phyloP scores from a whole-genome alignment of 225 moss, liverwort and hornwort genomes.

The Bryoerythrophyllum caledonicum region DNA sequence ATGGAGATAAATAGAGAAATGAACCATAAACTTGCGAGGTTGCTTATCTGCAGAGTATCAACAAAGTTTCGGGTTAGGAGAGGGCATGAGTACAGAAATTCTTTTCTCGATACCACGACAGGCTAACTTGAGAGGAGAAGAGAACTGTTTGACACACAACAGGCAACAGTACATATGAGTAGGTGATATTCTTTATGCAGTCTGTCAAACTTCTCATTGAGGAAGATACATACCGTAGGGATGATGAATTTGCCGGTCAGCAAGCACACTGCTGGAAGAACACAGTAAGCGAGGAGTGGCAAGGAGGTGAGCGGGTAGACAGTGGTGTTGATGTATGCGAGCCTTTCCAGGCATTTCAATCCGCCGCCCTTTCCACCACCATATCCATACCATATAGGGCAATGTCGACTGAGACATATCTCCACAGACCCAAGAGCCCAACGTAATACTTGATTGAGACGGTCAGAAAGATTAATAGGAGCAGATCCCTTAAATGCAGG shows the following conservation, averaged over 20 bases:
- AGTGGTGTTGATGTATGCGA: conserved; percentile 79
- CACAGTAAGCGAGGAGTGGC: conserved; percentile 80
- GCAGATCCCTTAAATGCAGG: conserved; percentile 84
- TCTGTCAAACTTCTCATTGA: not conserved
- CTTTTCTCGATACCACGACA: not conserved
- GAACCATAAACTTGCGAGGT: conserved; percentile 78
- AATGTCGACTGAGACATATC: conserved; percentile 77
- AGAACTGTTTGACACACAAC: not conserved
- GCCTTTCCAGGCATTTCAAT: conserved; percentile 75
- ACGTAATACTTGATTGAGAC: conserved; percentile 79
- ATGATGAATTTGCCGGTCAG: conserved; percentile 83
- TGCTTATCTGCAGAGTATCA: conserved; percentile 68
- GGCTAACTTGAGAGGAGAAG: not conserved
- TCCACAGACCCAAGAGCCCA: conserved; percentile 88
- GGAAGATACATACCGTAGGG: conserved; percentile 51
- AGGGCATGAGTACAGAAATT: not conserved
- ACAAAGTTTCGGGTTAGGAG: conserved; percentile 16
- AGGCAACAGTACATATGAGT: not conserved
- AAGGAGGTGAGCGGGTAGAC: conserved; percentile 77
- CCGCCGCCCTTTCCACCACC: conserved; percentile 58
- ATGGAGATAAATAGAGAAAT: conserved; percentile 80
- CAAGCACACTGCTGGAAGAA: conserved; percentile 76
- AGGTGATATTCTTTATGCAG: not conserved
- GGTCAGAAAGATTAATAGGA: conserved; percentile 65
- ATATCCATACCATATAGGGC: conserved; percentile 85